Conservation (phyloP, 2,329 filamentous ascomycete genomes). For the Cladophialophora exuberans region DNA sequence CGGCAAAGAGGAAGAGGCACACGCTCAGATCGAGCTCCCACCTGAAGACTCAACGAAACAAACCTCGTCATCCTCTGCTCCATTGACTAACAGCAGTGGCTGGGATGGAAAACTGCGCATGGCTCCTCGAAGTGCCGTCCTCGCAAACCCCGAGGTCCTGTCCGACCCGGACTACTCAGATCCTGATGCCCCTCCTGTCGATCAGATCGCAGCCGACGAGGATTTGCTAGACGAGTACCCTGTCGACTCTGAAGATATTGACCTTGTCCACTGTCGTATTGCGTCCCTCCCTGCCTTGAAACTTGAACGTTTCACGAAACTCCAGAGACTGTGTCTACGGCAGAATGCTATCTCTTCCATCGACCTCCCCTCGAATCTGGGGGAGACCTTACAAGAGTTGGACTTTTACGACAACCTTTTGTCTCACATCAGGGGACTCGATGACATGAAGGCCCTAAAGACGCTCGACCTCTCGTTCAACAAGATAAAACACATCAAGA, state of each 20-base stretch:
- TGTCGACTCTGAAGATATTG: constrained; percentile 67
- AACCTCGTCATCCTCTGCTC: constrained; percentile 8
- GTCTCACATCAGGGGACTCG: constrained; percentile 80
- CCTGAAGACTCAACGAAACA: constrained; percentile 2
- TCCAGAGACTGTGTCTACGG: constrained; percentile 80
- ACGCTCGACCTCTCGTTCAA: constrained; percentile 94
- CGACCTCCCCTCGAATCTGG: constrained; percentile 70
- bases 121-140: constrained; percentile 64
- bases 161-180: constrained; percentile 87
- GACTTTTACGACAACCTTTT: constrained; percentile 98
- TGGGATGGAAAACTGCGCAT: constrained; percentile 51
- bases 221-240: constrained; percentile 62
- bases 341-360: constrained; percentile 87
- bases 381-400: constrained; percentile 73
- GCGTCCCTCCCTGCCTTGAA: constrained; percentile 74
- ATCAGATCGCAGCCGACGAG: constrained; percentile 81
- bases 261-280: constrained; percentile 86
- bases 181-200: constrained; percentile 66
- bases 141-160: constrained; percentile 79
- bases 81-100: constrained; percentile 43
- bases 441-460: constrained; percentile 73
- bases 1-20: constrained; percentile 8
- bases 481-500: constrained; percentile 98
- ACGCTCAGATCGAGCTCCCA: constrained; percentile 23
- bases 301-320: constrained; percentile 80